Evolutionary conservation across 352 stramenopile species (phyloP).

Genomic region (Pythium sukuiense): DNA sequence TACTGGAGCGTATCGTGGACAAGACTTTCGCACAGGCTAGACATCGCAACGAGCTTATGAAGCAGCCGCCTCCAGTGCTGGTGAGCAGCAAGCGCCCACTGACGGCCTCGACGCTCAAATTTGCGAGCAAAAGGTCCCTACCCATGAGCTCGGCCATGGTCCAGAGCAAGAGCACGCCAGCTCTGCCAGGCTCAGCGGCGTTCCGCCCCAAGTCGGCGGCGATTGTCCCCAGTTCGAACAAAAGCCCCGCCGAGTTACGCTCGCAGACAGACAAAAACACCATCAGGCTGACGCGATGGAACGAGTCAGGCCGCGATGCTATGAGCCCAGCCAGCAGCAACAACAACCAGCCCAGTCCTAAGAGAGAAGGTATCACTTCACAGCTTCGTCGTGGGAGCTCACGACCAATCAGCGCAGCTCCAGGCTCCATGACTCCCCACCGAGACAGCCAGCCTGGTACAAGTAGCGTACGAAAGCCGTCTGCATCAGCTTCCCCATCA

Average conservation of each 20-base stretch:
- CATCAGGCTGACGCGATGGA: slow-evolving; percentile 31
- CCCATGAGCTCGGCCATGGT: slow-evolving; percentile 5
- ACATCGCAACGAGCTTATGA: not conserved
- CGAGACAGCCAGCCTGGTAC: not conserved
- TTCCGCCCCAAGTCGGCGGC: slow-evolving; percentile 48
- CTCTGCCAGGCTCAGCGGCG: not conserved
- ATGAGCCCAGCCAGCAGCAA: not conserved
- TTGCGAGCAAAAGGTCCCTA: slow-evolving; percentile 17
- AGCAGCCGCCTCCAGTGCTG: slow-evolving; percentile 1
- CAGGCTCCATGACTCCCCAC: not conserved
- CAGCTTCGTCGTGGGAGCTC: not conserved
- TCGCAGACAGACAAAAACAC: not conserved
- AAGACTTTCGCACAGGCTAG: slow-evolving; percentile 9
- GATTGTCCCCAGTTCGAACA: slow-evolving; percentile 35
- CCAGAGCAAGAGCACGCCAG: not conserved
- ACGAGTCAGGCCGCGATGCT: slow-evolving; percentile 4
- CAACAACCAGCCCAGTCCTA: not conserved
- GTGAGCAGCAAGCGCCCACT: slow-evolving; percentile 14
- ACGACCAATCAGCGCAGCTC: not conserved
- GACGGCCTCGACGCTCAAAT: slow-evolving; percentile 9
- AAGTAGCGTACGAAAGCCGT: not conserved
- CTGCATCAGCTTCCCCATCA: not conserved
- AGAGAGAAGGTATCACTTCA: not conserved
- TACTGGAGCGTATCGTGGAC: slow-evolving; percentile 23
- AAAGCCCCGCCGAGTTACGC: slow-evolving; percentile 27